These are phyloP conservation scores for Nepenthes mirabilis DNA, from an alignment of 148 eudicot genomes.

Conservation along the genomic window DNA sequence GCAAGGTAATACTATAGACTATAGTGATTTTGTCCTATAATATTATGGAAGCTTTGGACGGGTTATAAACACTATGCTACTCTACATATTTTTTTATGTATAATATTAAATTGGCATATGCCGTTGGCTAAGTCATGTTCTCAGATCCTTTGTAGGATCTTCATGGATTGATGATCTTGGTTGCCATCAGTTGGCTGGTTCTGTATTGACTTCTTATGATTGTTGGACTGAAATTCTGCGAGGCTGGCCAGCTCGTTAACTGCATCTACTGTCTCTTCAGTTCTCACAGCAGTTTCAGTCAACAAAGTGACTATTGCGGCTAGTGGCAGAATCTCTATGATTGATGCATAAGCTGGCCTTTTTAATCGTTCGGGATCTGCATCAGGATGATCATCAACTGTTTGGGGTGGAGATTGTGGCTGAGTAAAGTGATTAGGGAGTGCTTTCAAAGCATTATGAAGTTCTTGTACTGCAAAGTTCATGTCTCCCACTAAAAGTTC, in stretches of 20 bases:
- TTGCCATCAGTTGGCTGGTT: slow-evolving; percentile 12
- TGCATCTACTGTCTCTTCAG: slow-evolving; percentile 39
- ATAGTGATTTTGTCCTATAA: no score
- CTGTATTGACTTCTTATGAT: slow-evolving; percentile 22
- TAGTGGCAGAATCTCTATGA: slow-evolving; percentile 55
- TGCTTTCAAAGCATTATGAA: slow-evolving; percentile 43
- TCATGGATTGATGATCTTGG: slow-evolving; percentile 22
- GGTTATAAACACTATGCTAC: no score
- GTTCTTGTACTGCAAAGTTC: slow-evolving; percentile 51
- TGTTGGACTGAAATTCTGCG: slow-evolving; percentile 39
- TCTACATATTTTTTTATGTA: no score
- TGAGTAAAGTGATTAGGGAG: slow-evolving; percentile 21
- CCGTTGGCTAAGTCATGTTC: slow-evolving; percentile 7
- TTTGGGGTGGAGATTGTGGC: neutral
- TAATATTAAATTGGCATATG: neutral
- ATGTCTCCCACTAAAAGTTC: slow-evolving; percentile 39
- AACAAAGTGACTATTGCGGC: slow-evolving; percentile 53
- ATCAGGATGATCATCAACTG: slow-evolving; percentile 3
- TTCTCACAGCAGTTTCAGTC: slow-evolving; percentile 53
- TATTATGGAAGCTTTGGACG: no score
- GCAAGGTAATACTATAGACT: no score
- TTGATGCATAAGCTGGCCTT: slow-evolving; percentile 10
- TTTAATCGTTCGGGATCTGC: slow-evolving; percentile 6
- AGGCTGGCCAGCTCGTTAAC: slow-evolving; percentile 43
- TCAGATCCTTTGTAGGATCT: slow-evolving; percentile 24